Percentiles rank a stretch among this genome's conserved stretches.
phyloP scores from a whole-genome alignment of 306 rosid genomes.

The Alnus rubra region DNA sequence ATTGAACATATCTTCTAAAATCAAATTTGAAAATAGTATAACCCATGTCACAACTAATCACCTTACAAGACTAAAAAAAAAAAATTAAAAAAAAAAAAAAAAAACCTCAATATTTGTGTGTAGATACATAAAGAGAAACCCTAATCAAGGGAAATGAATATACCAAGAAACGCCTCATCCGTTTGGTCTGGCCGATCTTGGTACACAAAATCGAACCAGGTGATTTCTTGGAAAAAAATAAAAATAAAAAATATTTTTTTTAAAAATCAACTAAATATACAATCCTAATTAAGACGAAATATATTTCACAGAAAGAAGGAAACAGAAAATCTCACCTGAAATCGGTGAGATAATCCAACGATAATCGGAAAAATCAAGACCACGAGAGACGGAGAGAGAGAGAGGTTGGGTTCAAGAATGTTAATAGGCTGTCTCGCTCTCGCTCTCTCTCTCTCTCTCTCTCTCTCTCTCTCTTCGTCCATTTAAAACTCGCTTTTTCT shows the following conservation, averaged over 20 bases:
- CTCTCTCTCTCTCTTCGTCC: neutral
- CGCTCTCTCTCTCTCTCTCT: neutral
- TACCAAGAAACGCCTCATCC: conserved; percentile 20
- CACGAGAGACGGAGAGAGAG: conserved; percentile 4
- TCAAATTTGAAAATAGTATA: too few species aligned
- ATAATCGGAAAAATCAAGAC: conserved; percentile 1
- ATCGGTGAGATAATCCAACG: conserved; percentile 21
- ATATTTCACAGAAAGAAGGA: neutral
- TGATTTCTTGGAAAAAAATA: neutral
- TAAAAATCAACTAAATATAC: neutral
- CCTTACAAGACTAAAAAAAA: neutral
- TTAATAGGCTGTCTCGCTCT: neutral
- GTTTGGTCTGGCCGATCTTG: conserved; percentile 25
- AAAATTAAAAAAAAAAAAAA: neutral
- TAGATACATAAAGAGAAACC: neutral
- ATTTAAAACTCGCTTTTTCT: conserved; percentile 23
- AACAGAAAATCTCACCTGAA: conserved; percentile 24
- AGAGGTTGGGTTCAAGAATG: conserved; percentile 1
- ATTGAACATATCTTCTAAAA: neutral
- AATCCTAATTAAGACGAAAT: neutral
- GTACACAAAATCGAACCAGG: conserved; percentile 23
- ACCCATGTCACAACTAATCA: neutral
- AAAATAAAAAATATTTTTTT: neutral
- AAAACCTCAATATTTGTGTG: neutral
- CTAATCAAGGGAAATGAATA: neutral